Percentiles rank a stretch among this genome's conserved stretches.
Conservation (phyloP, 2,329 filamentous ascomycete species). For the Botrytis sinoallii region DNA sequence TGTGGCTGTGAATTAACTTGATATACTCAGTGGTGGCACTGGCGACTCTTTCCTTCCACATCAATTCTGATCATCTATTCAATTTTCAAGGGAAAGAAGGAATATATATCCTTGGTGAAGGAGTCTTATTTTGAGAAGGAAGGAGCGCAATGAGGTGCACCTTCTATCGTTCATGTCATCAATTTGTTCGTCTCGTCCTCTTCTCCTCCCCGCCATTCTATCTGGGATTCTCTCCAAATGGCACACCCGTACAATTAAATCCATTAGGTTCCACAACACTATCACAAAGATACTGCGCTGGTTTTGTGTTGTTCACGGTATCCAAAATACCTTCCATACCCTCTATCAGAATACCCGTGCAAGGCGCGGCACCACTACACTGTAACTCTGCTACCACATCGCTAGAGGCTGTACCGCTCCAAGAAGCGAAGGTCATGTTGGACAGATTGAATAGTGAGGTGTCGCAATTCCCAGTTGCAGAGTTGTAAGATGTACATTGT, state of each 20-base stretch:
- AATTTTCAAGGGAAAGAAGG: neutral
- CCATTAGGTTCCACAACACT: neutral
- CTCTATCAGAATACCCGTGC: conserved; percentile 1
- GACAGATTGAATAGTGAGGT: conserved; percentile 42
- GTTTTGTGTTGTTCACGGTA: conserved; percentile 14
- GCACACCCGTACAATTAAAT: conserved; percentile 15
- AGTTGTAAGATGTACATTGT: conserved; percentile 42
- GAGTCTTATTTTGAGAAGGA: neutral
- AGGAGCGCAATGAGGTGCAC: neutral
- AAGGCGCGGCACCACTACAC: conserved; percentile 36
- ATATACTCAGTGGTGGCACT: neutral
- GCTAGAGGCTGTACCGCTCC: conserved; percentile 25
- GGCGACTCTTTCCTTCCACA: neutral
- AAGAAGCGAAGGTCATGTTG: conserved; percentile 29
- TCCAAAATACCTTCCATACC: neutral
- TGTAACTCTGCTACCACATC: conserved; percentile 35
- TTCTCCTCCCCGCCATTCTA: neutral
- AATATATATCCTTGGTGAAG: neutral
- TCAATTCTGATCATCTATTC: neutral
- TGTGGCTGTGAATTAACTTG: neutral
- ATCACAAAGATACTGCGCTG: conserved; percentile 14
- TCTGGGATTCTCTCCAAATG: conserved; percentile 18
- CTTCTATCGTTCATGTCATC: neutral
- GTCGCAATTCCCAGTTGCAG: conserved; percentile 41
- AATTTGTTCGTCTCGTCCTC: neutral